Evolutionary conservation across 2,329 filamentous ascomycete species (phyloP).

Genomic region (Nemania serpens): DNA sequence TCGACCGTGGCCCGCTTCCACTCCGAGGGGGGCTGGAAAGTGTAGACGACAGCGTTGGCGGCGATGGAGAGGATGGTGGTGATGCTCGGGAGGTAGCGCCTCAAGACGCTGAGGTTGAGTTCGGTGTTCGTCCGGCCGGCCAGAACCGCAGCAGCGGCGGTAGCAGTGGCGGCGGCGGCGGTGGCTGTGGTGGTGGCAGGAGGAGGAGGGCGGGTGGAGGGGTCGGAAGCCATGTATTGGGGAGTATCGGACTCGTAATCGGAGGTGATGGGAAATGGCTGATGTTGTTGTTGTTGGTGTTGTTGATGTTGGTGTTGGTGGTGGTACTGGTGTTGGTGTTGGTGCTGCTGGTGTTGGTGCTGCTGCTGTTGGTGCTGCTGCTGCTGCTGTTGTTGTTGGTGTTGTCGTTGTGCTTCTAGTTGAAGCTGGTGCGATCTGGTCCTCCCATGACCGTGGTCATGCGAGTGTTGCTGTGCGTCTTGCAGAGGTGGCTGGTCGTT

Average conservation of each 20-base stretch:
- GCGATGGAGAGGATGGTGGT: conserved; percentile 77
- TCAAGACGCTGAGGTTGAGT: conserved; percentile 84
- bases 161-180: conserved; percentile 40
- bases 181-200: conserved; percentile 41
- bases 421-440: conserved; percentile 39
- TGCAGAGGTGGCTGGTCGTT: conserved; percentile 30
- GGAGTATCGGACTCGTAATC: conserved; percentile 72
- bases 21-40: conserved; percentile 61
- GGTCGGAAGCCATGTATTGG: conserved; percentile 50
- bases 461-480: conserved; percentile 12
- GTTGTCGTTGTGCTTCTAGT: conserved; percentile 29
- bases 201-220: conserved; percentile 44
- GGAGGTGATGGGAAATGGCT: conserved; percentile 46
- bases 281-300: conserved; percentile 12
- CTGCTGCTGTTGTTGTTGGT: conserved; percentile 15
- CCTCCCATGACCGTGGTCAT: conserved; percentile 44
- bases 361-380: not conserved
- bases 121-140: conserved; percentile 76
- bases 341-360: not conserved
- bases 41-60: conserved; percentile 85
- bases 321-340: conserved; percentile 24
- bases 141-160: conserved; percentile 51
- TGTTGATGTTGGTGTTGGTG: not conserved
- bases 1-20: conserved; percentile 91
- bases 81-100: conserved; percentile 78